Percentiles rank a stretch among this genome's conserved stretches.
Evolutionary conservation across 345 rosid genomes (phyloP).

Genomic region (Tarenaya hassleriana): DNA sequence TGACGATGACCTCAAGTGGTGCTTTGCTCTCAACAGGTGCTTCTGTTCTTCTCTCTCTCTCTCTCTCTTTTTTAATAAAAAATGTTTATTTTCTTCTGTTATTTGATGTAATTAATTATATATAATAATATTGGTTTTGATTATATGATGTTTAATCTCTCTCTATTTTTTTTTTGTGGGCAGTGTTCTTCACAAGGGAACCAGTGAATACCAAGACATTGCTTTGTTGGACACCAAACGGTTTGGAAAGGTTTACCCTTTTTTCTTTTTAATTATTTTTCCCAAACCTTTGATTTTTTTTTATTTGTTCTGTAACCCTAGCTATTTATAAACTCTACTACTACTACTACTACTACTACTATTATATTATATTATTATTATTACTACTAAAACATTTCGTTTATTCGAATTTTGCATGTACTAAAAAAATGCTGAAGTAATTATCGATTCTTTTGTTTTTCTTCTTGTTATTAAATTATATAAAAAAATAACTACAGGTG

Average conservation of each 20-base stretch:
- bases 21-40: conserved; percentile 85
- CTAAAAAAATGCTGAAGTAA: no score
- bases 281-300: neutral
- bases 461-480: no score
- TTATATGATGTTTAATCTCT: neutral
- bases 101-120: no score
- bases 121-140: no score
- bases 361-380: no score
- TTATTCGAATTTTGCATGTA: no score
- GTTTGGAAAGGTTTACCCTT: conserved; percentile 83
- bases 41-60: conserved; percentile 11
- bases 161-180: neutral
- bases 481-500: conserved; percentile 36
- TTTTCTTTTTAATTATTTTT: neutral
- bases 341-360: no score
- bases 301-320: neutral
- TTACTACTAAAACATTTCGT: no score
- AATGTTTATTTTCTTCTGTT: neutral
- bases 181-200: conserved; percentile 74
- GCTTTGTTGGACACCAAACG: conserved; percentile 79
- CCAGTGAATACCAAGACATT: conserved; percentile 76
- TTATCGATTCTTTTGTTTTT: no score
- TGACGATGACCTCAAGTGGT: conserved; percentile 91
- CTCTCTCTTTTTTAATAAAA: neutral
- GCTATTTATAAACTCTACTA: no score